Percentiles rank a stretch among this genome's conserved stretches.
These are phyloP conservation scores for Arthrobotrys iridis DNA, from an alignment of 2,329 filamentous ascomycete species.

Conservation along the genomic window DNA sequence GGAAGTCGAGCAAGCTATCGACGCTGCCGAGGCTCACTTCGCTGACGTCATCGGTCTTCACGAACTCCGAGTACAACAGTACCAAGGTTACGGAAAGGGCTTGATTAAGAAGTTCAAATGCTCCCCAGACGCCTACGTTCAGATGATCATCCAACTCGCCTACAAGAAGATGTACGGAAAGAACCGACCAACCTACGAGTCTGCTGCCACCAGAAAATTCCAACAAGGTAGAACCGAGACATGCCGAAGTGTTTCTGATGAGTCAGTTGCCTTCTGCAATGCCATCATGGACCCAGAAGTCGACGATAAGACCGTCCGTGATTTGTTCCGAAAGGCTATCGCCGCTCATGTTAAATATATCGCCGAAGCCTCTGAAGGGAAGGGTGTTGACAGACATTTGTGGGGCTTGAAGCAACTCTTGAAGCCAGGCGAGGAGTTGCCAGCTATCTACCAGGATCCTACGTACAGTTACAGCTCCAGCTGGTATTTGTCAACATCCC, in stretches of 20 bases:
- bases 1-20: slow-evolving; percentile 79
- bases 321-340: slow-evolving; percentile 83
- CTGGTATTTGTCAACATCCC: slow-evolving; percentile 89
- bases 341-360: slow-evolving; percentile 90
- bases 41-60: slow-evolving; percentile 82
- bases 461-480: slow-evolving; percentile 83
- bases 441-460: slow-evolving; percentile 85
- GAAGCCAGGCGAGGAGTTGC: slow-evolving; percentile 80
- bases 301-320: slow-evolving; percentile 72
- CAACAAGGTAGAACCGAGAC: slow-evolving; percentile 97
- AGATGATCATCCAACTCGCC: slow-evolving; percentile 97
- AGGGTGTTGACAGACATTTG: slow-evolving; percentile 94
- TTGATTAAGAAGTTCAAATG: slow-evolving; percentile 99
- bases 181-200: slow-evolving; percentile 97
- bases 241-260: slow-evolving; percentile 89
- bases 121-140: slow-evolving; percentile 95
- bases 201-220: slow-evolving; percentile 91
- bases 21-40: slow-evolving; percentile 81
- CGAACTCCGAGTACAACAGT: slow-evolving; percentile 91
- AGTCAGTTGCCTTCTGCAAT: slow-evolving; percentile 87
- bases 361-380: slow-evolving; percentile 84
- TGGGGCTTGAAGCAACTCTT: slow-evolving; percentile 95
- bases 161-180: slow-evolving; percentile 99
- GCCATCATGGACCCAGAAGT: slow-evolving; percentile 78
- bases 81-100: slow-evolving; percentile 97